These are phyloP conservation scores for Penicillium daleae DNA, from an alignment of 495 filamentous ascomycete species.

Conservation along the genomic window DNA sequence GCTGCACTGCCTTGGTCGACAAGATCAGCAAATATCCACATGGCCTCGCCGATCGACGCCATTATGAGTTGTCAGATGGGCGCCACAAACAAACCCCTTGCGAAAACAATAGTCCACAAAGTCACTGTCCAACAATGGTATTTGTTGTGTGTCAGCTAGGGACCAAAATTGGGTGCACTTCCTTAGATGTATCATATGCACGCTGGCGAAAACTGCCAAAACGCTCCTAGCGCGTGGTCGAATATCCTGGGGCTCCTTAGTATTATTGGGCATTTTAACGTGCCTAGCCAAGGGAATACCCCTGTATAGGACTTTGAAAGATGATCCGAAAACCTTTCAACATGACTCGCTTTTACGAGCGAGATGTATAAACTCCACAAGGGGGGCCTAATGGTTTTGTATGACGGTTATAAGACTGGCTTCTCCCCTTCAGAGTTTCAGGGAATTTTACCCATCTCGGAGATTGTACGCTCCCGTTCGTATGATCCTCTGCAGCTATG, in stretches of 20 bases:
- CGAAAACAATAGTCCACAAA: not conserved
- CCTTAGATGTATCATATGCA: not conserved
- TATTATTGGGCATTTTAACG: not conserved
- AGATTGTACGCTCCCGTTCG: no score
- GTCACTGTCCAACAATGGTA: not conserved
- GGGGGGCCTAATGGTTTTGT: not conserved
- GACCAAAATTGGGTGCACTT: not conserved
- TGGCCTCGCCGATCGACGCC: constrained; percentile 5
- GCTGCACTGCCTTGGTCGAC: not conserved
- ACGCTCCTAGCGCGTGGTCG: not conserved
- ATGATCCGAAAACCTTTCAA: not conserved
- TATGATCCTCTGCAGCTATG: not conserved
- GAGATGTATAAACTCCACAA: not conserved
- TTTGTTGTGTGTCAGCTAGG: not conserved
- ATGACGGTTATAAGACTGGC: not conserved
- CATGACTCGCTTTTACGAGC: not conserved
- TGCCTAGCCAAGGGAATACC: not conserved
- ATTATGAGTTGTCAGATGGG: constrained; percentile 7
- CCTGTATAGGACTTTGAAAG: not conserved
- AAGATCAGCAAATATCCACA: not conserved
- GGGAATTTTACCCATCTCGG: not conserved
- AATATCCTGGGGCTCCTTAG: not conserved
- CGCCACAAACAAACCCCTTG: constrained; percentile 5
- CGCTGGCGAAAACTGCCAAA: not conserved
- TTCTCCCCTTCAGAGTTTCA: not conserved